Percentiles rank a stretch among this genome's conserved stretches.
Evolutionary conservation across 2,329 filamentous ascomycete species (phyloP).

Genomic region (Trichoderma brevicompactum): DNA sequence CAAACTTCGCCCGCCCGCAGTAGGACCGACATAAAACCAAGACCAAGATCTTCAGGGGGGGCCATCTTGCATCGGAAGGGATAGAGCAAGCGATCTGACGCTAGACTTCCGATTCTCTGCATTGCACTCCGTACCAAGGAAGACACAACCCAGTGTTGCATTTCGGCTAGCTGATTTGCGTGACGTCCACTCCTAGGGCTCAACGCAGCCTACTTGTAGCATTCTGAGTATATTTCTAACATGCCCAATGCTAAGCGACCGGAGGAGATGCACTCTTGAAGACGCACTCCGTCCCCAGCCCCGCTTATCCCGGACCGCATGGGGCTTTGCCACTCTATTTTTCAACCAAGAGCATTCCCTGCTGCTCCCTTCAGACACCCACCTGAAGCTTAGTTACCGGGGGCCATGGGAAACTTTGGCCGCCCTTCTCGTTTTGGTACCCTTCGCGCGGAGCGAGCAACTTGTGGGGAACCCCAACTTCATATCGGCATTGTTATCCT

Average conservation of each 20-base stretch:
- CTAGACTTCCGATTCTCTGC: constrained; percentile 18
- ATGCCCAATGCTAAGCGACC: constrained; percentile 21
- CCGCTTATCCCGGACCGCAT: constrained; percentile 18
- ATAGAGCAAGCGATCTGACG: constrained; percentile 19
- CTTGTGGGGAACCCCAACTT: constrained; percentile 14
- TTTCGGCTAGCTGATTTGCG: constrained; percentile 7
- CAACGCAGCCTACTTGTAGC: too few relatives aligned
- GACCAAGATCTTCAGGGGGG: constrained; percentile 23
- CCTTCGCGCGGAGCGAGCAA: not conserved
- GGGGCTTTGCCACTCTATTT: constrained; percentile 2
- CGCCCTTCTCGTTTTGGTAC: not conserved
- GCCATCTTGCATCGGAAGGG: constrained; percentile 18
- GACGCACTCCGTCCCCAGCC: constrained; percentile 19
- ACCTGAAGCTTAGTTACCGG: constrained; percentile 18
- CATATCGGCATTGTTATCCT: constrained; percentile 20
- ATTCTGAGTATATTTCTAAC: constrained; percentile 2
- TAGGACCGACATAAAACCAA: constrained; percentile 16
- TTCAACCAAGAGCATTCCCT: not conserved
- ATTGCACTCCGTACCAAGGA: constrained; percentile 1
- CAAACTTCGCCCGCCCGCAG: constrained; percentile 16
- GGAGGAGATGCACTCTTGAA: constrained; percentile 23
- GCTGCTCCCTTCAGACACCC: not conserved
- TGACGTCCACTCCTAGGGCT: not conserved
- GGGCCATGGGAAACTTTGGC: constrained; percentile 3
- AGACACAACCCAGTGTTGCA: constrained; percentile 11